Evolutionary conservation across 208 protist genomes (phyloP).

Genomic region (Spongospora subterranea): DNA sequence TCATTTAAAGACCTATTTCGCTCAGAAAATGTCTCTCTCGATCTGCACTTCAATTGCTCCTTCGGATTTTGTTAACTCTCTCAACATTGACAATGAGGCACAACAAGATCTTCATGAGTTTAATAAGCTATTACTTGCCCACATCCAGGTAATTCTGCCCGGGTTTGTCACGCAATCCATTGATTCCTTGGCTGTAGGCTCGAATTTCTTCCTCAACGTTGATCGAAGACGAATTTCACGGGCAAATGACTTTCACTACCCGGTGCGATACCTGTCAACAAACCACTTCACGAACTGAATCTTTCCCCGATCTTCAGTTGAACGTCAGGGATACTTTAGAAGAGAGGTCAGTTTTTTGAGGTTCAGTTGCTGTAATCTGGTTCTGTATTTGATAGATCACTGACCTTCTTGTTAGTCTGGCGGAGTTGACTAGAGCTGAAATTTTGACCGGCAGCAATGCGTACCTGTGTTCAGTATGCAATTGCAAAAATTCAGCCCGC

Average conservation of each 20-base stretch:
- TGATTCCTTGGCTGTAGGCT: no score
- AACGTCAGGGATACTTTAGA: not conserved
- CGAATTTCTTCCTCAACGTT: not conserved
- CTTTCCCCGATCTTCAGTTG: constrained; percentile 16
- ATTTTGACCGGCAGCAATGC: not conserved
- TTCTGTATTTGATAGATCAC: not conserved
- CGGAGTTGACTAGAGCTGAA: not conserved
- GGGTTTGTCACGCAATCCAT: no score
- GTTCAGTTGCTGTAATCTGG: not conserved
- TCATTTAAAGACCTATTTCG: not conserved
- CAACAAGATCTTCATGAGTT: constrained; percentile 52
- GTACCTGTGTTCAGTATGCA: not conserved
- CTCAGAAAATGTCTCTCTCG: not conserved
- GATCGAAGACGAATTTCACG: constrained; percentile 45
- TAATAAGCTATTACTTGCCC: not conserved
- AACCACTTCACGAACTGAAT: not conserved
- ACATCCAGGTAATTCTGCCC: constrained; percentile 5
- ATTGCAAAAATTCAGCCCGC: not conserved
- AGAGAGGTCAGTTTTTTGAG: no score
- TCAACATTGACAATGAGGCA: not conserved
- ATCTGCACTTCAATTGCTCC: not conserved
- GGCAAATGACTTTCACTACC: not conserved
- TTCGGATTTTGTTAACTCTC: not conserved
- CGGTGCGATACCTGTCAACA: not conserved
- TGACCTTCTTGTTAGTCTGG: not conserved